Base-by-base conservation (phyloP, 1,139 yeast genomes). In the Geotrichum armillariae region DNA sequence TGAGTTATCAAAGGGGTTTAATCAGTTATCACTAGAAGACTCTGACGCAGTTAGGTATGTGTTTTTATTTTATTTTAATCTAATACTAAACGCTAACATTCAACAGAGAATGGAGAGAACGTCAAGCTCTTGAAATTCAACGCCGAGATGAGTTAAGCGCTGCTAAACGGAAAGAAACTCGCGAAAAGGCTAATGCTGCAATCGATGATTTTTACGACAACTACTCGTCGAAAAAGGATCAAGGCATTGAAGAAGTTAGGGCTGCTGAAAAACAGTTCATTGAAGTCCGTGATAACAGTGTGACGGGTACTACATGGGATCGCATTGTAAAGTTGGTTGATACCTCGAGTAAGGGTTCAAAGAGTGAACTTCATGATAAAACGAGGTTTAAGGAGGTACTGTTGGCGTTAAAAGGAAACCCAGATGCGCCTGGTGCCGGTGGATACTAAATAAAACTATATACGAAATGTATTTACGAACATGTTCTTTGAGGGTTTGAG, bases 131-230 rank as follows among this genome's bases (percentile, higher is more conserved):
- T 55, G 97, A 91, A 66, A 85, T 94, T 56, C 76, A 78, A 52
- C 82, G 88, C 64, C 81, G 96, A 66, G 99, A 94, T 65, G 83
- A 79, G 58, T 80, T 80, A 57, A 85, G 87, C 60, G 73, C 73
- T 16, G 74, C 79, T 58, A 87, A 82, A 66, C 81, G 86, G 66
- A 74, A 75, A 41, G 91, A 84, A 55, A 77, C 89, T 53, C 77
- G 85, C 50, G 77, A 79, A 45, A 83, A 84, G 57, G 99, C 99
- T 12, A 80, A 83, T 63, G 81, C 82, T 65, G 83, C 93, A 49
- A 83, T 91, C 62, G 97, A 93, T 67, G 96, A 88, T 59, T 93
- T 93, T 70, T 94, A 94, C 70, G 96, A 90, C 60, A 85, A 85
- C 65, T 94, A 94, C 76, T 90, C 89, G 70, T 75, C 77, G 65